A percentile compares a stretch with the other conserved stretches of the same genome.
Evolutionary conservation across 371 early-diverging fungal species (phyloP).

Genomic region (Circinella umbellata): DNA sequence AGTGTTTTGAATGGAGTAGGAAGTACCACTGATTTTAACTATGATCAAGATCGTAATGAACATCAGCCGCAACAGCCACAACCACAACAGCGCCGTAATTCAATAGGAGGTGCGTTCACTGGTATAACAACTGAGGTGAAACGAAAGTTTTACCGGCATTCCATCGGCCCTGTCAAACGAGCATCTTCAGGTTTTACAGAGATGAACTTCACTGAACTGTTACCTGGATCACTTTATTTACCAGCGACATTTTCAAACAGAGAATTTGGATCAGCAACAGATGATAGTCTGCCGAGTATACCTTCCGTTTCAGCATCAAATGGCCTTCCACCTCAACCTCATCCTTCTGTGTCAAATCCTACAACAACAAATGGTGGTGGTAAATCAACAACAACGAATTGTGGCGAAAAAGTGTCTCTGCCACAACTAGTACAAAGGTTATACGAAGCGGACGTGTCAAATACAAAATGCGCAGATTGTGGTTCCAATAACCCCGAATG

Average conservation of each 20-base stretch:
- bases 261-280: not conserved
- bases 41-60: not conserved
- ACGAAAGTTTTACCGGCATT: slow-evolving; percentile 12
- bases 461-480: slow-evolving; percentile 88
- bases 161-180: slow-evolving; percentile 4
- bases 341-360: not conserved
- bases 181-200: not conserved
- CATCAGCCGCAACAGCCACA: too few relatives aligned
- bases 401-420: not conserved
- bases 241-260: not conserved
- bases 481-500: slow-evolving; percentile 85
- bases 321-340: not conserved
- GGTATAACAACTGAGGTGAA: slow-evolving; percentile 11
- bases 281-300: not conserved
- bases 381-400: slow-evolving; percentile 9
- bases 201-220: slow-evolving; percentile 1
- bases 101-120: slow-evolving; percentile 9
- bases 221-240: slow-evolving; percentile 1
- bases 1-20: slow-evolving; percentile 68
- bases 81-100: not conserved
- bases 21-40: slow-evolving; percentile 30
- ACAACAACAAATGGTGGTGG: not conserved
- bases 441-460: slow-evolving; percentile 55
- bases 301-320: not conserved
- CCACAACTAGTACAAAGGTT: slow-evolving; percentile 25